phyloP scores from a whole-genome alignment of 1,139 yeast species.

The Geotrichum reessii region DNA sequence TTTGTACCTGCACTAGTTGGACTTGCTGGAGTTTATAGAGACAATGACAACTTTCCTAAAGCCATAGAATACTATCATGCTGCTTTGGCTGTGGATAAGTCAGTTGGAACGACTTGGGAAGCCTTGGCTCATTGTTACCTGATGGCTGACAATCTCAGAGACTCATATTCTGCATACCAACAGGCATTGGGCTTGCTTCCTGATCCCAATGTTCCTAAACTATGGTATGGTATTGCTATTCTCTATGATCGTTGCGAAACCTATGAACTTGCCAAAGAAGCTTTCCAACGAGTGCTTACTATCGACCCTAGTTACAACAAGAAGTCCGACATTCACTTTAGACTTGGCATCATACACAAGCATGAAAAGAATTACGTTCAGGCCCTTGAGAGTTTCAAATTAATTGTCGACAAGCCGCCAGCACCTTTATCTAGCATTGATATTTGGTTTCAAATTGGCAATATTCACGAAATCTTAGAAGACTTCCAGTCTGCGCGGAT shows the following conservation, averaged over 20 bases:
- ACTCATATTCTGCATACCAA: slow-evolving; percentile 95
- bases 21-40: slow-evolving; percentile 79
- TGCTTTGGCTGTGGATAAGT: slow-evolving; percentile 74
- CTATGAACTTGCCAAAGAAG: slow-evolving; percentile 94
- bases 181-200: slow-evolving; percentile 86
- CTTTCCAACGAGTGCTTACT: slow-evolving; percentile 89
- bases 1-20: slow-evolving; percentile 79
- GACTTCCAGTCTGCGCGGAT: slow-evolving; percentile 89
- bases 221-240: slow-evolving; percentile 98
- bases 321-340: slow-evolving; percentile 90
- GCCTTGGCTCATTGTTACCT: slow-evolving; percentile 91
- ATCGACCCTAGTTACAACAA: slow-evolving; percentile 94
- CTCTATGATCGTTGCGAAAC: slow-evolving; percentile 93
- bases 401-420: slow-evolving; percentile 85
- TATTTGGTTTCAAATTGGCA: slow-evolving; percentile 97
- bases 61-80: slow-evolving; percentile 92
- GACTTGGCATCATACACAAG: slow-evolving; percentile 92
- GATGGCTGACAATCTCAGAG: slow-evolving; percentile 91
- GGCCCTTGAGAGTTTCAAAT: slow-evolving; percentile 90
- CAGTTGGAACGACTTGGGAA: slow-evolving; percentile 96
- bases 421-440: slow-evolving; percentile 94
- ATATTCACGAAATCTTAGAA: slow-evolving; percentile 87
- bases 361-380: slow-evolving; percentile 84
- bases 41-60: slow-evolving; percentile 82
- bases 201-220: slow-evolving; percentile 90